phyloP scores from a whole-genome alignment of 345 rosid species.

The Bruguiera gymnorhiza region DNA sequence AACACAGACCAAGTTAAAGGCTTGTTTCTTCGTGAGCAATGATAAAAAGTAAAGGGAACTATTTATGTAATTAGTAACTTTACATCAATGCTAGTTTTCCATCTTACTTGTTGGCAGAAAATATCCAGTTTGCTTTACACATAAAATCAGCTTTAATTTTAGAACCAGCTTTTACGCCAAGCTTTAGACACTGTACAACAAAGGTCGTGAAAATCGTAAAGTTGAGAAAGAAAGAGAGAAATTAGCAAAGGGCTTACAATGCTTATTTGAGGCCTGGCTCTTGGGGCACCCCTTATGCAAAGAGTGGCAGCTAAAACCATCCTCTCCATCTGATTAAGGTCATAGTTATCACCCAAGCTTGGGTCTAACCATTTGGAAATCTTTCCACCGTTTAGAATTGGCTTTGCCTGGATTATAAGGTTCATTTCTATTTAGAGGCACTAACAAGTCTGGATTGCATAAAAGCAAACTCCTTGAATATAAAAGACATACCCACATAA shows the following conservation, averaged over 20 bases:
- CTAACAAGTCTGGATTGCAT: not conserved
- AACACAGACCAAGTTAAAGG: not conserved
- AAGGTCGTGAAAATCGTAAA: not conserved
- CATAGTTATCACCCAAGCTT: constrained; percentile 26
- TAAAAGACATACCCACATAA: constrained; percentile 29
- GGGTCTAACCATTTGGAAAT: constrained; percentile 24
- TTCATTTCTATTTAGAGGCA: constrained; percentile 7
- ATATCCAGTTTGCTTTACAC: not conserved
- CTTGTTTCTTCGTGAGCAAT: not conserved
- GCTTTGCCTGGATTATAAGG: constrained; percentile 26
- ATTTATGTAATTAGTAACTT: not conserved
- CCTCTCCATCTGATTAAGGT: constrained; percentile 27
- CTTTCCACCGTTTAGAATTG: constrained; percentile 25
- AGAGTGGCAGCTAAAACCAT: constrained; percentile 34
- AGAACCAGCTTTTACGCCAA: not conserved
- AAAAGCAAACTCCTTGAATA: not conserved
- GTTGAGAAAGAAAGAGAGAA: not conserved
- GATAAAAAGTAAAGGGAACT: too few relatives aligned
- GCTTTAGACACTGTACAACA: not conserved
- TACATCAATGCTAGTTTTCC: not conserved
- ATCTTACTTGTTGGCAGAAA: not conserved
- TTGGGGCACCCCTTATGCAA: constrained; percentile 20
- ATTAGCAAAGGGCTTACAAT: constrained; percentile 17
- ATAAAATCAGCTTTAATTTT: not conserved
- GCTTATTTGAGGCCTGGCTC: constrained; percentile 30